Conservation (phyloP, 495 filamentous ascomycete species). For the Penicillium odoratum region DNA sequence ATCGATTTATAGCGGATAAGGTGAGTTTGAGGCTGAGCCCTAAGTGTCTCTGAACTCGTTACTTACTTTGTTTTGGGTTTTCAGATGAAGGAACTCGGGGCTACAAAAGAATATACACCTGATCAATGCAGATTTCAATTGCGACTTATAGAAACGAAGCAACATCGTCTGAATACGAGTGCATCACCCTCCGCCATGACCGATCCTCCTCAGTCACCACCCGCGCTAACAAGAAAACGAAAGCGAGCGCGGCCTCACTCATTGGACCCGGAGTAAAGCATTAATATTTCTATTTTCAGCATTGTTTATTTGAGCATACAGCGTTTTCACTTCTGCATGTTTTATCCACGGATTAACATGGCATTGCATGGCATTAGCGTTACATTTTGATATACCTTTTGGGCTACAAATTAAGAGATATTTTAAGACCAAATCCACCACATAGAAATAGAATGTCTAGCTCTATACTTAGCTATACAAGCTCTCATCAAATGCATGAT, state of each 20-base stretch:
- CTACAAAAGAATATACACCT: constrained; percentile 32
- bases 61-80: neutral
- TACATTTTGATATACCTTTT: neutral
- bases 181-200: constrained; percentile 27
- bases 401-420: too few species aligned
- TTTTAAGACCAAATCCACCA: too few species aligned
- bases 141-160: constrained; percentile 28
- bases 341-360: neutral
- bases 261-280: constrained; percentile 1
- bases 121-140: constrained; percentile 42
- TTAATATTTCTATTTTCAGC: neutral
- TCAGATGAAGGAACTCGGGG: constrained; percentile 43
- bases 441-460: neutral
- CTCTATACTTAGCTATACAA: neutral
- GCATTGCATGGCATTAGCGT: neutral
- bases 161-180: constrained; percentile 19
- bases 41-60: neutral
- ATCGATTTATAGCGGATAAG: constrained; percentile 51
- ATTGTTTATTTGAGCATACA: neutral
- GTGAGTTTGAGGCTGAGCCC: constrained; percentile 27
- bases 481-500: neutral
- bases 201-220: constrained; percentile 26
- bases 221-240: constrained; percentile 11
- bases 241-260: constrained; percentile 21
- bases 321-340: neutral